Percentiles rank a stretch among this genome's conserved stretches.
Conservation (phyloP, 139 green algal genomes). For the Chloropicon primus region DNA sequence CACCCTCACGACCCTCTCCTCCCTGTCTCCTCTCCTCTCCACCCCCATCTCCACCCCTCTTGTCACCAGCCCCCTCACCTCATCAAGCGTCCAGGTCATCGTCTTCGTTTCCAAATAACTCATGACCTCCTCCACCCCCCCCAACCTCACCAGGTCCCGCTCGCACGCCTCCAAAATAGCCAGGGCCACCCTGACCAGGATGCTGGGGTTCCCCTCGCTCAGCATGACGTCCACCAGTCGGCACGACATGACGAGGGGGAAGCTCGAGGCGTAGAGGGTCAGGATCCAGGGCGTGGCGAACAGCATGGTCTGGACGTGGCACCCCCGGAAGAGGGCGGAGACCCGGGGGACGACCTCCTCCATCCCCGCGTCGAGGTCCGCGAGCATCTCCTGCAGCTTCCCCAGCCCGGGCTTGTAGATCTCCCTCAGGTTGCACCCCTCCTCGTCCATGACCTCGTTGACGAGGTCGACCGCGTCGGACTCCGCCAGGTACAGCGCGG, state of each 20-base stretch:
- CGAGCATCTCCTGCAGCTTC: neutral
- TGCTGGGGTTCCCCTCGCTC: neutral
- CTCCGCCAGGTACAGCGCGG: neutral
- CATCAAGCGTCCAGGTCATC: neutral
- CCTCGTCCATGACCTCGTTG: neutral
- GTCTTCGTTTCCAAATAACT: neutral
- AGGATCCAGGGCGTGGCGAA: neutral
- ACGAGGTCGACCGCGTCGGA: neutral
- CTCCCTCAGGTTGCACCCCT: neutral
- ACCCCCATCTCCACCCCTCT: no score
- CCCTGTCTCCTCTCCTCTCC: neutral
- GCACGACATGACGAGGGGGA: neutral
- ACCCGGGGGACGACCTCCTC: neutral
- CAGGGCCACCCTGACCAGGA: neutral
- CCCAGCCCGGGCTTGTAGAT: neutral
- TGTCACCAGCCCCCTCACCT: neutral
- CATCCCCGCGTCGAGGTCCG: neutral
- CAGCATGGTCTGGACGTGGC: neutral
- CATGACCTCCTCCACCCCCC: neutral
- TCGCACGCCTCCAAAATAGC: neutral
- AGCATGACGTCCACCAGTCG: neutral
- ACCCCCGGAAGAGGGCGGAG: neutral
- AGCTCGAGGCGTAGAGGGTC: neutral
- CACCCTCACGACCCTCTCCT: neutral
- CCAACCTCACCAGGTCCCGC: neutral